Evolutionary conservation across 2,329 filamentous ascomycete genomes (phyloP), one percentile per base, ranked within the genome.

Genomic region (Cladosporium sp.): DNA sequence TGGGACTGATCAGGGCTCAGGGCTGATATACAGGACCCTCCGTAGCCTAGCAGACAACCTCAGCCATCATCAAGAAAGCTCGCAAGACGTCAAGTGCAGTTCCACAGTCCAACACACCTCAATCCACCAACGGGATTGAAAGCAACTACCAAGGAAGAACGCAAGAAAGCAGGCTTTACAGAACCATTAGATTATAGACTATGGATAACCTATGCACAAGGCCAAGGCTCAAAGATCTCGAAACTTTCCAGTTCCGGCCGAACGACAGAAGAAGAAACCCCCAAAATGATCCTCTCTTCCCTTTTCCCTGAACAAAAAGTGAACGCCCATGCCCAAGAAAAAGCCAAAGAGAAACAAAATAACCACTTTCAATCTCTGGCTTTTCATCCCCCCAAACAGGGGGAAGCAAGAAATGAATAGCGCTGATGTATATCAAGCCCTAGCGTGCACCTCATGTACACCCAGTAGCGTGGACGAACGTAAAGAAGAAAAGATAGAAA

Each of bases 181-280:
- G 34, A 34, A 34, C 55, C 55, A 58, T 58, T 58, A 58, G 32
- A 58, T 58, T 55, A 55, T 58, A 28, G 24, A 41, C 55, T 58
- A 58, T 58, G 34, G 28, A 41, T 28, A 32, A 55, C 26, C 52
- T 55, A 55, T 55, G 30, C 52, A 55, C 52, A 55, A 55, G 52
- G 26, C 52, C 34, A 4, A 3, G 34, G 34, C 21, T 34, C 21
- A 54, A 15, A 49, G 18, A 36, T 36, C 34, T 58, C 14, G 21
- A 18, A 12, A 30, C 49, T 30, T 54, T 7, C 28, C 28, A 30
- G 24, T 54, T 11, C 24, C 26, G 8, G 12, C 12, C 12, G 3
- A 26, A 15, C n/a, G 41, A 12, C n/a, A 58, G 55, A 24, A 58
- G 24, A 58, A 18, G 21, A 28, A 34, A 34, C 11, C 8, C 24